Percentiles rank a stretch among this genome's conserved stretches.
These are phyloP conservation scores for Tillandsia leiboldiana DNA, from an alignment of 176 grass and related monocot genomes.

Conservation along the genomic window DNA sequence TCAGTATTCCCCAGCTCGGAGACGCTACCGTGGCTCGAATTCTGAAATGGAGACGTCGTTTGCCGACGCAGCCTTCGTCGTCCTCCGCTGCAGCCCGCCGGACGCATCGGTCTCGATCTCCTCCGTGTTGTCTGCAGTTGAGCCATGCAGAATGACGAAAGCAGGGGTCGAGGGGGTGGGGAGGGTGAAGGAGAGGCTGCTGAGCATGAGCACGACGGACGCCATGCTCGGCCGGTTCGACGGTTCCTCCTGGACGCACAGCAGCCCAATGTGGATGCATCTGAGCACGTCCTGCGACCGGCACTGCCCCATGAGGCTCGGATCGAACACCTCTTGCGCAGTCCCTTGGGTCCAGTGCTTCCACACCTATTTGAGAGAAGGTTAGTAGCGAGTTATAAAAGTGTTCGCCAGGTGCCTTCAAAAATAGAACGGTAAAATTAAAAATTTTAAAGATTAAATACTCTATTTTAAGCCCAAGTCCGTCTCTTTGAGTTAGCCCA, in stretches of 20 bases:
- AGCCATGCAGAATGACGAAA: not conserved
- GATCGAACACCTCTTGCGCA: conserved; percentile 13
- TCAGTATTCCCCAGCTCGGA: not conserved
- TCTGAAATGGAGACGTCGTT: not conserved
- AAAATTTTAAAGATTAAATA: not conserved
- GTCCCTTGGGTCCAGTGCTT: conserved; percentile 18
- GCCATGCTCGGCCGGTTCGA: conserved; percentile 30
- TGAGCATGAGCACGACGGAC: conserved; percentile 37
- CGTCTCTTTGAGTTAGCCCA: too few relatives aligned
- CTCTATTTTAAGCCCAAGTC: not conserved
- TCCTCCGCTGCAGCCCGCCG: not conserved
- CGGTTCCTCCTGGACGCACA: conserved; percentile 39
- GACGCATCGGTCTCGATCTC: not conserved
- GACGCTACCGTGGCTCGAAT: not conserved
- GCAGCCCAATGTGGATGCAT: conserved; percentile 35
- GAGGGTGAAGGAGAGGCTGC: conserved; percentile 29
- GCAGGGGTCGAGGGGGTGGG: conserved; percentile 21
- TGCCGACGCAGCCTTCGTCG: too few relatives aligned
- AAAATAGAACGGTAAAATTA: not conserved
- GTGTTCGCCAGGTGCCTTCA: not conserved
- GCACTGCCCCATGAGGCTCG: not conserved
- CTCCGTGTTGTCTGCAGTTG: not conserved
- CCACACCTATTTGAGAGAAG: conserved; percentile 23
- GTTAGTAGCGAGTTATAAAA: not conserved
- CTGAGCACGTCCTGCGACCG: conserved; percentile 20